Base-by-base conservation (phyloP, 2,329 filamentous ascomycete genomes). In the Fusarium piperis region DNA sequence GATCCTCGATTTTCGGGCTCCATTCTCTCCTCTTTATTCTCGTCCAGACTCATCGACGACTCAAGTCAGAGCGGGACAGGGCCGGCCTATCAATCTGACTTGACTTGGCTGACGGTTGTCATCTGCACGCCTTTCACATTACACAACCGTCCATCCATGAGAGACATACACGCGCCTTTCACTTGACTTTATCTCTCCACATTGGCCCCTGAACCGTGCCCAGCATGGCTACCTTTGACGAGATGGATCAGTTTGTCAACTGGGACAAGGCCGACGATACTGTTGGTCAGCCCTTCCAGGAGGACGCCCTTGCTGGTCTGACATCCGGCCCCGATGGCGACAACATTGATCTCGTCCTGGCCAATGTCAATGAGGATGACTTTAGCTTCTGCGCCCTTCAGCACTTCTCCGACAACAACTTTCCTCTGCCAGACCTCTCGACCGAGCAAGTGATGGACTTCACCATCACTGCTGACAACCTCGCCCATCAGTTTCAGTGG, bases 181-280 rank as follows among this genome's bases (percentile, higher is more conserved):
- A 46, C 63, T 69, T 70, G 74, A 74, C 64, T 41, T 65, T 48
- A 20, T 67, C 33, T 18, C 23, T 51, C 58, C 60, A 65, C 67
- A 68, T 51, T 65, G 32, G 58, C 53, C 36, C 48, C 33, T 62
- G 61, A 61, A 10, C 64, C 59, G 64, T 65, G 69, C 60, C 65
- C 72, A 72, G 56, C 63, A 81, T 81, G 80, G 65, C 80, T n/a
- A 67, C 74, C 64, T 75, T 88, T 70, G 84, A 89, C 62, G 85
- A 89, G 60, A 82, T 87, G 83, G 89, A 91, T 62, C 87, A 91
- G 68, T 90, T 92, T 77, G 87, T 93, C 78, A 84, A 90, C 77
- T 91, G 89, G 88, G 87, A 90, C 73, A 80, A 85, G 64, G 83
- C 84, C 56, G 85, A 81, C 51, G 81, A 83, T 44, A 78, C 79